Evolutionary conservation across 352 stramenopile species (phyloP).

Genomic region (Blastocystis sp.): DNA sequence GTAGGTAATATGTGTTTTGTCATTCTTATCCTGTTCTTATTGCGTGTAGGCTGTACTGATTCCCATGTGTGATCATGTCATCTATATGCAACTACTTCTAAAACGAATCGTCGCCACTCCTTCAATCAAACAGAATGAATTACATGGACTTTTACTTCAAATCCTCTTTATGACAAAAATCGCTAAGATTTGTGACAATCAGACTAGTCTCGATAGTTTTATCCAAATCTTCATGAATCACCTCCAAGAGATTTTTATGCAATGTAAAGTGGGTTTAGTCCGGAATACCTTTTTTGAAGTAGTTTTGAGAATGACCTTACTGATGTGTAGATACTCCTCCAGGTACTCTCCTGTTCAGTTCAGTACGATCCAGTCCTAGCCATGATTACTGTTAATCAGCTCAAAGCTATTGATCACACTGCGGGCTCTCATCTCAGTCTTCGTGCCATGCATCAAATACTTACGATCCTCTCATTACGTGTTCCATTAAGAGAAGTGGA

Average conservation of each 20-base stretch:
- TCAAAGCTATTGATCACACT: not conserved
- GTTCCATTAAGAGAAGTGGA: not conserved
- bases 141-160: constrained; percentile 50
- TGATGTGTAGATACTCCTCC: constrained; percentile 10
- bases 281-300: constrained; percentile 30
- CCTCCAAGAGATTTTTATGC: not conserved
- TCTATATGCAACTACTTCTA: constrained; percentile 33
- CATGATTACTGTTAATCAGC: constrained; percentile 9
- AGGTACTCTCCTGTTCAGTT: not conserved
- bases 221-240: constrained; percentile 46
- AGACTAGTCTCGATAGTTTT: not conserved
- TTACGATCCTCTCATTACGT: constrained; percentile 5
- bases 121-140: constrained; percentile 16
- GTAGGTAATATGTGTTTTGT: too few species aligned
- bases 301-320: too few species aligned
- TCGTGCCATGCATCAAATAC: not conserved
- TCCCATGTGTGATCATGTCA: not conserved
- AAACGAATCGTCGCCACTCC: not conserved
- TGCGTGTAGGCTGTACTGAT: constrained; percentile 21
- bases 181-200: not conserved
- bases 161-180: constrained; percentile 13
- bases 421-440: not conserved
- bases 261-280: not conserved
- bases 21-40: not conserved
- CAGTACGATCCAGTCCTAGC: constrained; percentile 35